Conservation (phyloP, 768 basidiomycete genomes). For the Phlebiopsis flavidoalba region DNA sequence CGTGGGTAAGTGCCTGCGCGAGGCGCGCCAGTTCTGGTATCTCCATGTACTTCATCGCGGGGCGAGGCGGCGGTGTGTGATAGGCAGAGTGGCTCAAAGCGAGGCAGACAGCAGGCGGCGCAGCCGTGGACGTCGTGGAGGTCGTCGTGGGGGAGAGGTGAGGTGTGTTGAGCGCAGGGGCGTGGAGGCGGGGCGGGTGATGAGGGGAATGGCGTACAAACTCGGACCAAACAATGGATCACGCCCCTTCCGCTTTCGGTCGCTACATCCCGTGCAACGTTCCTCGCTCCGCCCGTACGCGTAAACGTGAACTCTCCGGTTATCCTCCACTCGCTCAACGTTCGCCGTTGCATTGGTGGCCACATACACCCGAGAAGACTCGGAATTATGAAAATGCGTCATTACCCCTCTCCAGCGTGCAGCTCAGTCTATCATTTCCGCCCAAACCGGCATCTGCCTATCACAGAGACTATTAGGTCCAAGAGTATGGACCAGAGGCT, state of each 20-base stretch:
- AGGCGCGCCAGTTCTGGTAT: constrained; percentile 74
- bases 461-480: no score
- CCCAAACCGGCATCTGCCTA: no score
- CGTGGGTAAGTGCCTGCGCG: constrained; percentile 74
- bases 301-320: background rate
- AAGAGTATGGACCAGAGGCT: no score
- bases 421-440: no score
- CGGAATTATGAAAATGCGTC: no score
- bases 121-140: background rate
- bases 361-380: no score
- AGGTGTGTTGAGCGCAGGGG: background rate
- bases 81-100: background rate
- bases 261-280: background rate
- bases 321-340: background rate
- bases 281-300: background rate
- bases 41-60: constrained; percentile 84
- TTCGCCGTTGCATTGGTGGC: background rate
- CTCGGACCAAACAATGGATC: constrained; percentile 1
- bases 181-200: constrained; percentile 1
- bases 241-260: background rate
- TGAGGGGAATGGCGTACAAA: background rate
- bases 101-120: background rate
- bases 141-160: constrained; percentile 1
- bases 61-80: background rate
- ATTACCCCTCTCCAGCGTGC: no score